Percentiles rank a stretch among this genome's conserved stretches.
phyloP scores from a whole-genome alignment of 441 rosid species.

The Croton setiger region DNA sequence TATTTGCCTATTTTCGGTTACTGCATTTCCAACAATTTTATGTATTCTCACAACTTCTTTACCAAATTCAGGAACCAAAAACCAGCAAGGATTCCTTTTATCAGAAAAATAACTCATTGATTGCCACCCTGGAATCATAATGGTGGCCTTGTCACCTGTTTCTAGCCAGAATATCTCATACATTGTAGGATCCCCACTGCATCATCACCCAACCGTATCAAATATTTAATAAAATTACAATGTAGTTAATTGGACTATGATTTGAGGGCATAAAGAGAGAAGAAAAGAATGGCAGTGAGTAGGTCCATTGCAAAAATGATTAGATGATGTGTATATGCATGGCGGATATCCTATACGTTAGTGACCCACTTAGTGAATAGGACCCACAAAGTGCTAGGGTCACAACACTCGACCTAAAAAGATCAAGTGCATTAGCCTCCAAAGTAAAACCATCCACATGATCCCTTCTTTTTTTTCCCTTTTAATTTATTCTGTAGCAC shows the following conservation, averaged over 20 bases:
- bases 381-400: constrained; percentile 26
- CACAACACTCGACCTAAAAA: constrained; percentile 16
- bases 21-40: constrained; percentile 72
- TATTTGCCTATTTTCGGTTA: constrained; percentile 52
- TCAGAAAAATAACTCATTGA: constrained; percentile 82
- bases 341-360: background rate
- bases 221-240: background rate
- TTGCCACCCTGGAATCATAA: constrained; percentile 87
- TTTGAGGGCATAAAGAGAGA: background rate
- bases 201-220: constrained; percentile 21
- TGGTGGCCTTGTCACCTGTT: constrained; percentile 61
- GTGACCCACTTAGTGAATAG: constrained; percentile 20
- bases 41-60: constrained; percentile 62
- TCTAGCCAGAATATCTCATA: constrained; percentile 72
- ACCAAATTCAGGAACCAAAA: constrained; percentile 71
- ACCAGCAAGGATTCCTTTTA: constrained; percentile 68
- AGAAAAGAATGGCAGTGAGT: no score
- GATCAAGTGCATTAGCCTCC: constrained; percentile 23
- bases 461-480: constrained; percentile 23
- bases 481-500: no score
- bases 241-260: constrained; percentile 1
- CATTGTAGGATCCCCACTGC: constrained; percentile 90
- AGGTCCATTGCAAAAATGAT: no score
- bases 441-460: background rate
- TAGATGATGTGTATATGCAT: background rate